Evolutionary conservation across 805 yeast species (phyloP), one percentile per base, ranked within the genome.

Genomic region (Saccharomycodes ludwigii): DNA sequence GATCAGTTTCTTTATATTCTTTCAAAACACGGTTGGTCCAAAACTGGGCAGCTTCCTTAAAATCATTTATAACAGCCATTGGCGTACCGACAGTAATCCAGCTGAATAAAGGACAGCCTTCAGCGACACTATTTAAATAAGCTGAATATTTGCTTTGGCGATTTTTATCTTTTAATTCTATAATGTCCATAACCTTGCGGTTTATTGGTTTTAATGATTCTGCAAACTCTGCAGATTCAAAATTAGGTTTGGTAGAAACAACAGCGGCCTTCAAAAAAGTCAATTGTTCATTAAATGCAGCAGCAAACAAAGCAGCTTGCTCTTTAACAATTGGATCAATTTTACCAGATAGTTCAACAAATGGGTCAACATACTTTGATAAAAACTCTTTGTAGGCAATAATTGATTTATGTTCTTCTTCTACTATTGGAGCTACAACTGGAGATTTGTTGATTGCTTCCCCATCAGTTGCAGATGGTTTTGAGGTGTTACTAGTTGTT

Each of bases 21-120:
- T 86, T 86, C 52, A 86, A 58, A 26, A 88, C 77, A 45, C 94
- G 72, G 59, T 91, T 86, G 8, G 94, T 71, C 85, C 96, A 91
- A 59, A 91, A 91, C 53, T 79, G 88, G 21, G 95, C 81, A 14
- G 93, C 73, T 49, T 91, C 98, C 50, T 78, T 81, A 58, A 76
- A 81, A 41, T 86, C 95, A 3, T 79, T 71, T 35, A 91, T 68
- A 41, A 66, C 70, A 0, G 83, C 71, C 11, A 79, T 71, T 1
- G 96, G 95, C 4, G 83, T 73, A 3, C 66, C 71, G 5, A 71
- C 69, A 13, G 82, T 73, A 39, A 88, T 69, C 99, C 99, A 91
- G 16, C 94, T 94, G 33, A 86, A 63, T 5, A 81, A 83, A 8
- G 95, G 85, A 7, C 80, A 72, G 30, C 95, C 96, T 51, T 91